Base-by-base conservation (phyloP, 345 rosid genomes). In the Eucalyptus cloeziana region DNA sequence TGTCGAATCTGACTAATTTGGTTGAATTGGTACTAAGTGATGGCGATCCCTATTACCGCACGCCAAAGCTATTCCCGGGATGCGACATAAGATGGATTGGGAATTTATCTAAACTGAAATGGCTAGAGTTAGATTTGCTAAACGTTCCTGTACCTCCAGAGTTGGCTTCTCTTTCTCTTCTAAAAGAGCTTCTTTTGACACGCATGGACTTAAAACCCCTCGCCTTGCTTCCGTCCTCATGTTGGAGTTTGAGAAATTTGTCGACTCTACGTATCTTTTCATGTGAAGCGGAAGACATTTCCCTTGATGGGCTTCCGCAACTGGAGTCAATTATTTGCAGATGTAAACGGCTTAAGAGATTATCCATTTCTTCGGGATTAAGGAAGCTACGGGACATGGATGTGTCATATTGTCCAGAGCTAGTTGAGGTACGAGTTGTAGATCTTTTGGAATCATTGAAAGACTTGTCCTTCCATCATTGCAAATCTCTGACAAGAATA, bases 381-480 rank as follows among this genome's bases (percentile, higher is more conserved):
- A 51, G 21, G 21, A 51, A 51, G 54, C 2, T 16, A 3, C 21
- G 8, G 54, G 2, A 51, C 1, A 3, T 0, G 54, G 1, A 3
- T 0, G 3, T 50, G 54, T 1, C 2, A 50, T 6, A 1, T 51
- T 51, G 54, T 51, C 21, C 0, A 51, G 21, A 0, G 8, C 54
- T 51, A 51, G 54, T 16, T 6, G 54, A 51, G 54, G 1, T 16
- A 50, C 1, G 3, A 50, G 7, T 50, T 50, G 21, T 50, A 7
- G 8, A 2, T 0, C 3, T 50, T 50, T 50, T 3, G 1, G 16
- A 50, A 50, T 50, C 54, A 0, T 50, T 50, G 54, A 7, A 50
- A 50, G 21, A 3, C 19, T 50, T 50, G 54, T 6, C 3, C 1
- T 1, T 50, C 19, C 0, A 0, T 14, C 0, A 6, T 50, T 50